Percentiles rank a stretch among this genome's conserved stretches.
Conservation (phyloP, 2,329 filamentous ascomycete genomes). For the Penicillium brevicompactum region DNA sequence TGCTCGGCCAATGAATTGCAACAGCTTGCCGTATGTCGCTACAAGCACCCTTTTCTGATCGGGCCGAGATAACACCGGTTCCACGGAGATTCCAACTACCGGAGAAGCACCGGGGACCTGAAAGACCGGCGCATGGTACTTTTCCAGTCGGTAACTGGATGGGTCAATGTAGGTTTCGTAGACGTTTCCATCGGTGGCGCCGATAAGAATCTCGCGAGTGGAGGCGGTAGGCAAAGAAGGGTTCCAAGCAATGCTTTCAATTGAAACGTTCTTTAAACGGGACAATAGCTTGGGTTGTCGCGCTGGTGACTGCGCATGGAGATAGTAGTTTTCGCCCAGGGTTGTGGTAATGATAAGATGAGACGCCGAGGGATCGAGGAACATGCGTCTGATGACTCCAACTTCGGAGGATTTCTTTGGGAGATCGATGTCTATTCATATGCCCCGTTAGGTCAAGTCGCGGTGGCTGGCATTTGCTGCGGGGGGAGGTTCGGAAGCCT, state of each 20-base stretch:
- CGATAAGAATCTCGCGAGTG: conserved; percentile 89
- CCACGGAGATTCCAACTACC: conserved; percentile 83
- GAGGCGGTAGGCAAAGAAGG: conserved; percentile 89
- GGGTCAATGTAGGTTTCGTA: conserved; percentile 96
- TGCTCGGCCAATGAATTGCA: conserved; percentile 79
- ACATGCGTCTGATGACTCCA: conserved; percentile 91
- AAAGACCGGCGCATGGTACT: conserved; percentile 82
- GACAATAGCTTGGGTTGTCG: conserved; percentile 81
- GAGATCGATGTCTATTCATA: conserved; percentile 80
- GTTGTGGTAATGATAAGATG: conserved; percentile 91
- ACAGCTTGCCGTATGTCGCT: conserved; percentile 73
- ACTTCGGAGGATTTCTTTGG: conserved; percentile 90
- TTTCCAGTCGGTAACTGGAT: conserved; percentile 89
- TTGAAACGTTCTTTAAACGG: conserved; percentile 79
- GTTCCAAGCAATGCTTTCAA: conserved; percentile 94
- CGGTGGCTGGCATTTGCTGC: conserved; percentile 9
- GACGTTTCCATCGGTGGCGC: conserved; percentile 88
- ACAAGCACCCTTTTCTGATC: conserved; percentile 79
- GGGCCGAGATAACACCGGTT: conserved; percentile 66
- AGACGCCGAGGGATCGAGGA: conserved; percentile 94
- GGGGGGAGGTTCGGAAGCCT: conserved; percentile 26
- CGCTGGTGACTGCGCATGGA: conserved; percentile 78
- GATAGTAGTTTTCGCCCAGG: conserved; percentile 94
- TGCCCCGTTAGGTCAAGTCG: conserved; percentile 18
- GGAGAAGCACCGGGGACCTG: conserved; percentile 75